Percentiles rank a stretch among this genome's conserved stretches.
Evolutionary conservation across 345 rosid species (phyloP).

Genomic region (Syzygium jambos): DNA sequence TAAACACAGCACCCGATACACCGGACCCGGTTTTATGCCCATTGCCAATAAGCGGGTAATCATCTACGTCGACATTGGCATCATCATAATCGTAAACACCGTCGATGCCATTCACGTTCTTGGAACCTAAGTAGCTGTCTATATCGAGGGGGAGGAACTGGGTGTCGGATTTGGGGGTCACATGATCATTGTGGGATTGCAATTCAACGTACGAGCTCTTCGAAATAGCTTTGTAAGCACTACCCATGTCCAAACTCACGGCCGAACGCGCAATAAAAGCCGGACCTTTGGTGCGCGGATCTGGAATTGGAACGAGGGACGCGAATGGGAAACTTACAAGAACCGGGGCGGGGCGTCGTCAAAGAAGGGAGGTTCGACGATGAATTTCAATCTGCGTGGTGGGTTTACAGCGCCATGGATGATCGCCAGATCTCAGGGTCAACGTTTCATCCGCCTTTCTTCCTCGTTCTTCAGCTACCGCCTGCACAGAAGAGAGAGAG

Average conservation of each 20-base stretch:
- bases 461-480: not conserved
- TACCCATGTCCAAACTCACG: constrained; percentile 32
- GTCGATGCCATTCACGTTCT: constrained; percentile 2
- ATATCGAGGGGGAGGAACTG: constrained; percentile 33
- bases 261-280: not conserved
- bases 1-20: constrained; percentile 77
- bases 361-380: not conserved
- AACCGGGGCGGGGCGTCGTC: not conserved
- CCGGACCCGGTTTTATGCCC: constrained; percentile 43
- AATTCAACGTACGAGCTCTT: constrained; percentile 50
- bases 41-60: constrained; percentile 17
- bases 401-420: not conserved
- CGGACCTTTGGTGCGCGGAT: not conserved
- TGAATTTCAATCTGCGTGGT: not conserved
- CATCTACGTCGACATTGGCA: constrained; percentile 28
- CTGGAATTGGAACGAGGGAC: not conserved
- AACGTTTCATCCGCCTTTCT: constrained; percentile 7
- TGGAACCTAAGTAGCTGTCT: constrained; percentile 21
- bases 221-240: constrained; percentile 53
- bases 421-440: constrained; percentile 9
- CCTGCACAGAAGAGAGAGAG: not conserved
- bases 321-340: not conserved
- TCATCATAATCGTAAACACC: constrained; percentile 18
- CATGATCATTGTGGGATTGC: constrained; percentile 29
- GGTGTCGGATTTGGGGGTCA: constrained; percentile 18